A percentile compares a stretch with the other conserved stretches of the same genome.
Conservation (phyloP, 495 filamentous ascomycete species). For the Aspergillus avenaceus region DNA sequence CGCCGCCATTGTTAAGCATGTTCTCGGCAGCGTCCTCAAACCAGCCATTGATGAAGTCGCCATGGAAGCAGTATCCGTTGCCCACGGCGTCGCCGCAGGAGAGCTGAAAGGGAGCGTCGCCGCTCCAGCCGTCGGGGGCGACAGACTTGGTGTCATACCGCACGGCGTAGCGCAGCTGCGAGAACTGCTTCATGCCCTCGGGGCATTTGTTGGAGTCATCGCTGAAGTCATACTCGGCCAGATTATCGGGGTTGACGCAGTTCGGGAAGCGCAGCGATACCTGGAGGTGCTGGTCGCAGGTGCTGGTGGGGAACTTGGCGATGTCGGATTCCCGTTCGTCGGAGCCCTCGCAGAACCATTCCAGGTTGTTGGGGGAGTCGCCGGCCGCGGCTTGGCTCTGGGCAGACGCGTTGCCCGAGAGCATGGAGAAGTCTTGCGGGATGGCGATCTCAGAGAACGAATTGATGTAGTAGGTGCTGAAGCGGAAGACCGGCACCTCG, state of each 20-base stretch:
- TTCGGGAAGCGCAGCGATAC: conserved; percentile 17
- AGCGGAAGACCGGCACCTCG: conserved; percentile 11
- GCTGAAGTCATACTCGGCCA: background rate
- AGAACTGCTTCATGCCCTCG: conserved; percentile 10
- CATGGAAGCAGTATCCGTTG: conserved; percentile 18
- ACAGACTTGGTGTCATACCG: conserved; percentile 15
- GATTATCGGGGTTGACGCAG: conserved; percentile 16
- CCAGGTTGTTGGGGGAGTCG: background rate
- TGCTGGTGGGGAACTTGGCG: conserved; percentile 15
- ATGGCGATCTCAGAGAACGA: conserved; percentile 17
- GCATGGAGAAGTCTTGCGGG: conserved; percentile 12
- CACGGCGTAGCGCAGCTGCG: conserved; percentile 16
- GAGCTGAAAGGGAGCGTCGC: conserved; percentile 12
- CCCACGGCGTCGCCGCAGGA: conserved; percentile 13
- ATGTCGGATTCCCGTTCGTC: conserved; percentile 3
- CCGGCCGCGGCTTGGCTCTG: conserved; percentile 7
- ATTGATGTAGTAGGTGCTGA: conserved; percentile 21
- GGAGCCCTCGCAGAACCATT: conserved; percentile 18
- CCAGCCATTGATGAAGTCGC: conserved; percentile 22
- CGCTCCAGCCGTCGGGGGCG: conserved; percentile 15
- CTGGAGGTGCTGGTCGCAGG: conserved; percentile 17
- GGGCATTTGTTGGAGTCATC: conserved; percentile 17
- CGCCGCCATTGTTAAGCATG: conserved; percentile 6
- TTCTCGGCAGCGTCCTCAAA: conserved; percentile 17
- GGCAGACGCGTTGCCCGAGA: conserved; percentile 15